These are phyloP conservation scores for Dicorynia guianensis DNA, from an alignment of 306 rosid genomes.

Conservation along the genomic window DNA sequence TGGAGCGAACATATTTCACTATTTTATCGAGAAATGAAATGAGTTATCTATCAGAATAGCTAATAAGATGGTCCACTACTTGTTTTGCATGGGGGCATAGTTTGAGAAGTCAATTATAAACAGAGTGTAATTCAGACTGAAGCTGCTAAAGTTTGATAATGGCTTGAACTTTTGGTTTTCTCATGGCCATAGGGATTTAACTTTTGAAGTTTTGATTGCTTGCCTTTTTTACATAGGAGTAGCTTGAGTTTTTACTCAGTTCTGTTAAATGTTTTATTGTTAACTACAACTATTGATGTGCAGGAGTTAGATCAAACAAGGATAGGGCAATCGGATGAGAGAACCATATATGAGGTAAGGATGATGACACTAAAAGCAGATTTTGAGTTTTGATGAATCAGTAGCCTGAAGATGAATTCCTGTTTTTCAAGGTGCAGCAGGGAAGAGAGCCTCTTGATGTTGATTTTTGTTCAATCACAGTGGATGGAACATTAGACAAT, in stretches of 20 bases:
- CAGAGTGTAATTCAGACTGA: background rate
- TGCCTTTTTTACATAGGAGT: background rate
- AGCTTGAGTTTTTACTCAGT: background rate
- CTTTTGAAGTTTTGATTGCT: slow-evolving; percentile 6
- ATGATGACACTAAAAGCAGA: slow-evolving; percentile 38
- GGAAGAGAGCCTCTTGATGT: slow-evolving; percentile 94
- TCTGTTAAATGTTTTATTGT: slow-evolving; percentile 25
- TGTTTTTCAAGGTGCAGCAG: slow-evolving; percentile 90
- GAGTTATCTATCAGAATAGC: no score
- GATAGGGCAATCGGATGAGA: slow-evolving; percentile 83
- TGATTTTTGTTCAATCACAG: slow-evolving; percentile 81
- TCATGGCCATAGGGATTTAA: background rate
- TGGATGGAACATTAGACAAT: slow-evolving; percentile 71
- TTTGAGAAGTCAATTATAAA: background rate
- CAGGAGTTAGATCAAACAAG: slow-evolving; percentile 77
- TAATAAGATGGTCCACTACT: background rate
- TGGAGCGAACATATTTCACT: background rate
- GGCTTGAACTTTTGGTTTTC: slow-evolving; percentile 9
- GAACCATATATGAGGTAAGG: slow-evolving; percentile 95
- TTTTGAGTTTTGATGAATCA: slow-evolving; percentile 41
- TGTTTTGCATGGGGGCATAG: background rate
- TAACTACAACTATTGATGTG: slow-evolving; percentile 34
- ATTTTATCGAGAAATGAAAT: background rate
- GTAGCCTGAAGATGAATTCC: slow-evolving; percentile 56
- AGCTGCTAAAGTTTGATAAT: slow-evolving; percentile 4